Evolutionary conservation across 2,329 filamentous ascomycete genomes (phyloP).

Genomic region (Diplocarpon rosae): DNA sequence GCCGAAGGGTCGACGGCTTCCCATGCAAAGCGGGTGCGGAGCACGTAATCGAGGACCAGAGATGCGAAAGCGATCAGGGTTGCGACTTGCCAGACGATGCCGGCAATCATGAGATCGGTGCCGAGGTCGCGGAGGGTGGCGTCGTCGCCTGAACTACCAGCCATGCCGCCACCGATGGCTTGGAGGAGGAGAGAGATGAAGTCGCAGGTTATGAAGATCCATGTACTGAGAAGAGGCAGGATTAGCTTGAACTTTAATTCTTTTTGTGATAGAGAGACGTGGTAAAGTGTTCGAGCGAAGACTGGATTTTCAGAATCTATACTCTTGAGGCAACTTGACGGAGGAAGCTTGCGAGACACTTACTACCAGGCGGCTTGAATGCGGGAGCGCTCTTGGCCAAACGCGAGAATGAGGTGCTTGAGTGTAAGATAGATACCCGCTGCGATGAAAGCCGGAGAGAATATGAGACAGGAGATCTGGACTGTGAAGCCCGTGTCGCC

Average conservation of each 20-base stretch:
- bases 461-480: slow-evolving; percentile 32
- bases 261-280: too few species aligned
- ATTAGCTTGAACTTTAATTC: too few species aligned
- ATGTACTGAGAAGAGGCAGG: too few species aligned
- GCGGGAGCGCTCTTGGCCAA: slow-evolving; percentile 10
- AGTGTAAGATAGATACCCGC: slow-evolving; percentile 52
- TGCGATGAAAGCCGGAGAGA: slow-evolving; percentile 40
- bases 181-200: slow-evolving; percentile 46
- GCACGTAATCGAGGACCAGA: slow-evolving; percentile 39
- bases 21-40: slow-evolving; percentile 25
- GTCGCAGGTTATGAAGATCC: slow-evolving; percentile 49
- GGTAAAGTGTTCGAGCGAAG: too few species aligned
- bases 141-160: slow-evolving; percentile 22
- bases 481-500: slow-evolving; percentile 33
- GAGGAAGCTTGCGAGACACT: too few species aligned
- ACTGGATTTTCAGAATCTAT: too few species aligned
- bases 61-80: slow-evolving; percentile 30
- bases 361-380: slow-evolving; percentile 34
- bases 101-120: slow-evolving; percentile 30
- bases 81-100: slow-evolving; percentile 30
- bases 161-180: slow-evolving; percentile 45
- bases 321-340: too few species aligned
- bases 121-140: slow-evolving; percentile 8
- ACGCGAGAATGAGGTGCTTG: slow-evolving; percentile 14
- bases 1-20: slow-evolving; percentile 8